These are phyloP conservation scores for Quercus mongolica DNA, from an alignment of 306 rosid species.

Conservation along the genomic window DNA sequence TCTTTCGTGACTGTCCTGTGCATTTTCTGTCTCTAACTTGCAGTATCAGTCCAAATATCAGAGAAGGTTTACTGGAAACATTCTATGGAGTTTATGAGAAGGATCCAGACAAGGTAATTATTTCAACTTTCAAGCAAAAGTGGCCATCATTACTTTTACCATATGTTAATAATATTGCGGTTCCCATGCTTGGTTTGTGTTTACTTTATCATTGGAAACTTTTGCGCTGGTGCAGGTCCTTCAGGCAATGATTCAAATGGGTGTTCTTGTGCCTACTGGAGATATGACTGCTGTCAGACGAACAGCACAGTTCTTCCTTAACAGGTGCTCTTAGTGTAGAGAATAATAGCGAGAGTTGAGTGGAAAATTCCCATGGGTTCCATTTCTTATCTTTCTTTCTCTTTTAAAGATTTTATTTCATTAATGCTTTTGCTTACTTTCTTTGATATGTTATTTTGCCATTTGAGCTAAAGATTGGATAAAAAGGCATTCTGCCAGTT, in stretches of 20 bases:
- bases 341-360: background rate
- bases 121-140: background rate
- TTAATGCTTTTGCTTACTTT: background rate
- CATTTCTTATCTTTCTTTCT: background rate
- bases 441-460: background rate
- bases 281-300: constrained; percentile 98
- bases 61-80: constrained; percentile 91
- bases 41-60: constrained; percentile 92
- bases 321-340: constrained; percentile 50
- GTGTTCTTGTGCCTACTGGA: constrained; percentile 99
- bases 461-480: too few species aligned
- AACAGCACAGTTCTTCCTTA: constrained; percentile 93
- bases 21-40: constrained; percentile 30
- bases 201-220: constrained; percentile 29
- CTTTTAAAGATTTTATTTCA: background rate
- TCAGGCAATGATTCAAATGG: constrained; percentile 98
- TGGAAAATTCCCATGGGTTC: constrained; percentile 6
- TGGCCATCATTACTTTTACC: constrained; percentile 15
- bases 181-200: constrained; percentile 5
- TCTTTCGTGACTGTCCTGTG: constrained; percentile 14
- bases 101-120: constrained; percentile 84
- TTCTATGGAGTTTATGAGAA: constrained; percentile 97
- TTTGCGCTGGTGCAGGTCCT: constrained; percentile 64
- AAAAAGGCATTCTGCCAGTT: too few species aligned
- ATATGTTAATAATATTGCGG: constrained; percentile 3